Base-by-base conservation (phyloP, 495 filamentous ascomycete genomes). In the Tuber aestivum region DNA sequence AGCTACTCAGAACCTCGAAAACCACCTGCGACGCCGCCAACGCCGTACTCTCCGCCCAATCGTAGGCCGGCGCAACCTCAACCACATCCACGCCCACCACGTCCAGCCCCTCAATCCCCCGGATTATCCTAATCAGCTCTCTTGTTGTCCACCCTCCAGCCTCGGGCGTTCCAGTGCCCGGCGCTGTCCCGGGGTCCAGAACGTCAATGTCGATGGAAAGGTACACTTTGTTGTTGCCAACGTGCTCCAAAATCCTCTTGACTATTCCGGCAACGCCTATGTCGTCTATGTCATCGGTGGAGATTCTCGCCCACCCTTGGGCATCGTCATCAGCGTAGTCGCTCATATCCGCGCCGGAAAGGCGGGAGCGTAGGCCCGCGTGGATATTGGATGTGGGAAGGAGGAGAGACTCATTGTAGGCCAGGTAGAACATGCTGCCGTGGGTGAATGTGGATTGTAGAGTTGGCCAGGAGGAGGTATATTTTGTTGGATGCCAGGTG, bases 41-140 rank as follows among this genome's bases (percentile, higher is more conserved):
- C 70, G 93, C 92, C 56, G 93, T 97, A 81, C 91, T 90, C 87
- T 97, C 93, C 70, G 87, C 89, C 8, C 92, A 93, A 84, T 95
- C 92, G 83, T 97, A 95, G 20, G 92, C 92, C 1, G 93, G 93
- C 69, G 91, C 90, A 21, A 97, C 93, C 87, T 97, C 93, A 37
- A 97, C 93, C 77, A 95, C 90, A 84, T 93, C 91, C 6, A 90
- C 91, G 0, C 91, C 91, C 32, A 93, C 90, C 1, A 93, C 80
- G 82, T 93, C 92, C 82, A 93, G 77, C 48, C 86, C 87, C 85
- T 92, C 90, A 12, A 93, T 83, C 0, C 91, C 92, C 38, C 91
- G 86, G 83, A 93, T 81, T 71, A 93, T 91, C 4, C 89, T 85
- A 70, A 92, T 92, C 76, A 93, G 85, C 83, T 93, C 91, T 37